Conservation (phyloP, 202 grass and related monocot species). For the Carex sylvatica region DNA sequence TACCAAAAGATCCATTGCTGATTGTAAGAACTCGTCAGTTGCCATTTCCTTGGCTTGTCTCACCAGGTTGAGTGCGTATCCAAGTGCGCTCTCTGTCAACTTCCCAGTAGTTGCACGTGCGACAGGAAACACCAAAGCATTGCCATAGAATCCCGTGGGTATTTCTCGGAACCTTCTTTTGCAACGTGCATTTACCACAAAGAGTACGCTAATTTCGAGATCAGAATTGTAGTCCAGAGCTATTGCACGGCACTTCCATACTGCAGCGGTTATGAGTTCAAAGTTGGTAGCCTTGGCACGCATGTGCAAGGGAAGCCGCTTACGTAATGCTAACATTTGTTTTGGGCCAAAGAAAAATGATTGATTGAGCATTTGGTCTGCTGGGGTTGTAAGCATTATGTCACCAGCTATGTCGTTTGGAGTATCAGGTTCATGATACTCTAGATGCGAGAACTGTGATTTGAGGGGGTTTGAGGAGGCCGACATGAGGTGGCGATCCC, state of each 20-base stretch:
- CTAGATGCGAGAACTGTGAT: neutral
- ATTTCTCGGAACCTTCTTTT: conserved; percentile 18
- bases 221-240: conserved; percentile 30
- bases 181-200: conserved; percentile 42
- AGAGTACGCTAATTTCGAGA: conserved; percentile 24
- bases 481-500: conserved; percentile 22
- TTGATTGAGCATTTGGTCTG: neutral
- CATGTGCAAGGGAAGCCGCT: neutral
- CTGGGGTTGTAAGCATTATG: conserved; percentile 8
- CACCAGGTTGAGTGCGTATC: conserved; percentile 42
- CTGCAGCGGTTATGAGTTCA: conserved; percentile 46
- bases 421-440: conserved; percentile 19
- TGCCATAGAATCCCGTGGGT: conserved; percentile 62
- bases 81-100: conserved; percentile 23
- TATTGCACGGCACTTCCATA: conserved; percentile 47
- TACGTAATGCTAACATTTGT: conserved; percentile 32
- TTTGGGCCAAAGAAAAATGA: conserved; percentile 37
- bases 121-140: conserved; percentile 43
- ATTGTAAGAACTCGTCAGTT: conserved; percentile 50
- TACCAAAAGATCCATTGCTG: conserved; percentile 41
- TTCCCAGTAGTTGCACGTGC: neutral
- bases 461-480: neutral
- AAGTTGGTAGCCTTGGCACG: conserved; percentile 35
- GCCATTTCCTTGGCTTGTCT: conserved; percentile 38
- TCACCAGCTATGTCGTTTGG: neutral